Evolutionary conservation across 1,284 basidiomycete genomes (phyloP), one percentile per base, ranked within the genome.

Genomic region (Wallemia mellicola): DNA sequence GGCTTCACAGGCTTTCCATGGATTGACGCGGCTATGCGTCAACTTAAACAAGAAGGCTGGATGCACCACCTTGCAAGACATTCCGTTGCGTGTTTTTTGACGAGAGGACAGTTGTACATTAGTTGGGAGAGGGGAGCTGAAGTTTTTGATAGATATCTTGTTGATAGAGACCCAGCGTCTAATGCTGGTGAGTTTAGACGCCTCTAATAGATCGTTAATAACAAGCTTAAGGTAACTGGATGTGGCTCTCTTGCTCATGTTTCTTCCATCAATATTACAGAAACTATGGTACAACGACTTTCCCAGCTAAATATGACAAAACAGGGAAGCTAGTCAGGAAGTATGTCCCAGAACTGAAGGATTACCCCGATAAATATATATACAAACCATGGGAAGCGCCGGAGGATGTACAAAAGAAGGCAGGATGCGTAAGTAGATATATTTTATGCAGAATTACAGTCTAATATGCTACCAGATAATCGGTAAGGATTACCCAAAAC

Each of bases 101-200:
- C 73, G 9, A 68, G 75, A 57, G 75, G 75, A 19, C 75, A 77
- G 63, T 73, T 74, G 63, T 76, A 76, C 67, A 73, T 76, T 62
- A 73, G 72, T 7, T 78, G 74, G 75, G 76, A 77, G 64, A 66
- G 73, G 58, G 75, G 76, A 27, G 73, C 72, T 61, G 74, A 76
- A 62, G 72, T 75, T 27, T 74, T 76, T 68, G 75, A 76, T 65
- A 70, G 65, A 65, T 67, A 67, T 62, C 65, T 70, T 60, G 69
- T 72, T 22, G 72, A 73, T 60, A 71, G 71, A 72, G 73, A 73
- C 64, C 71, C 73, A 0, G 68, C 65, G 32, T 63, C 70, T 54
- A 66, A 74, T 66, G 63, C 69, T 59, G 68, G 73, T n/a, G n/a
- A n/a, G n/a, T n/a, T n/a, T n/a, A n/a, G n/a, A n/a, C n/a, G n/a